A percentile compares a stretch with the other conserved stretches of the same genome.
Conservation (phyloP, 1,284 basidiomycete species). For the Cerrena zonata region DNA sequence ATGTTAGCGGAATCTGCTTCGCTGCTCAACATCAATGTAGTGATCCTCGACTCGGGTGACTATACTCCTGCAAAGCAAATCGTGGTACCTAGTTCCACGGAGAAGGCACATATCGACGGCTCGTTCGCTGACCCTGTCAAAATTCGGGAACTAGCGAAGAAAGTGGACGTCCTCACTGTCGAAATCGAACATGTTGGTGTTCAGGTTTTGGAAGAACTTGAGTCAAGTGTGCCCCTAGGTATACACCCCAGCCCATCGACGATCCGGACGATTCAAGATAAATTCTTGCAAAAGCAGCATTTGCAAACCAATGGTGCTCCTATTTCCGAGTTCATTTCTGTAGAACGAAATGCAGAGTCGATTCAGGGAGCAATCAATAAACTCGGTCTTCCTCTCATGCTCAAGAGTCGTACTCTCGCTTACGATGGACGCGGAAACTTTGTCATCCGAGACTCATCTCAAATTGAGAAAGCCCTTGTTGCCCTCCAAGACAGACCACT, state of each 20-base stretch:
- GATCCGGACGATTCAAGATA: constrained; percentile 91
- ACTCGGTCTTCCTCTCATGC: constrained; percentile 88
- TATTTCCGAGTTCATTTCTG: constrained; percentile 66
- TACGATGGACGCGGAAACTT: constrained; percentile 97
- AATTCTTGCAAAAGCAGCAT: constrained; percentile 84
- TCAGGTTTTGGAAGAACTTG: constrained; percentile 65
- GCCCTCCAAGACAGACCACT: constrained; percentile 63
- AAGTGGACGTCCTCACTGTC: constrained; percentile 87
- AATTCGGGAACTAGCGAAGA: constrained; percentile 75
- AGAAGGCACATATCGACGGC: constrained; percentile 76
- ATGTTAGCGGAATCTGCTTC: constrained; percentile 94
- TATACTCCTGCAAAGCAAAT: constrained; percentile 90
- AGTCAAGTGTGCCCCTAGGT: constrained; percentile 45
- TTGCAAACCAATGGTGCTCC: constrained; percentile 58
- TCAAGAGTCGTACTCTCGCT: constrained; percentile 90
- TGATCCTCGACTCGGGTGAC: constrained; percentile 82
- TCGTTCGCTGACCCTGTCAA: constrained; percentile 80
- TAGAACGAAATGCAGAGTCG: constrained; percentile 54
- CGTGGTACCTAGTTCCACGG: constrained; percentile 45
- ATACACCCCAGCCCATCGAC: constrained; percentile 86
- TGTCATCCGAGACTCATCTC: constrained; percentile 55
- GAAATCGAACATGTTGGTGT: constrained; percentile 98
- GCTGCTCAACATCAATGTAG: constrained; percentile 79
- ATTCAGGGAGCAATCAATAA: constrained; percentile 47
- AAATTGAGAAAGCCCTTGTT: constrained; percentile 61